Base-by-base conservation (phyloP, 257 asterid species). In the Solanum rostratum region DNA sequence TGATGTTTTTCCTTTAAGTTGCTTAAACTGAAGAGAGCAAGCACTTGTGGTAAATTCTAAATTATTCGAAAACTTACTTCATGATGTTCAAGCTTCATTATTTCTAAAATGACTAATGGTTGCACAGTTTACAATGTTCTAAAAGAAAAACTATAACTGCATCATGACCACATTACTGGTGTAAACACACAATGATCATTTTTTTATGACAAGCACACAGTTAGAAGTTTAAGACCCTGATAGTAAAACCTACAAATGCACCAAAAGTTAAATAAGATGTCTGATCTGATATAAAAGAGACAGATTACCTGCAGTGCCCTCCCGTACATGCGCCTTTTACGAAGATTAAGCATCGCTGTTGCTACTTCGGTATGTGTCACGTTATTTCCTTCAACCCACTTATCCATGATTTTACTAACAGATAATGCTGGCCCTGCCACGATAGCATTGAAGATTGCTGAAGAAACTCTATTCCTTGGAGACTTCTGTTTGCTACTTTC, bases 221-320 rank as follows among this genome's bases (percentile, higher is more conserved):
- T 62, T n/a, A 59, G 73, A 20, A 57, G 6, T 62, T 29, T 22
- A 55, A 39, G 57, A 82, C 46, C 24, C 85, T 24, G 15, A 63
- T 24, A 62, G 24, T 76, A 60, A 62, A 63, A 65, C 85, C 65
- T 82, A 41, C 16, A 66, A 29, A 83, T 70, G 53, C 85, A 49
- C 50, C 82, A 50, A 27, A 76, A 46, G 15, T 2, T 7, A 49
- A 76, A 49, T 49, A 30, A 50, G 54, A 33, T 27, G 52, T 16
- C 29, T 19, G 50, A 19, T 27, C 29, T 66, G 66, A 46, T 41
- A 37, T 52, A 53, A 41, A 30, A 33, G 81, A 76, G 3, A 68
- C 68, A 73, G 57, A 83, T 85, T 49, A 95, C 99, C 98, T 92
- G 93, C 90, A 95, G 87, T 68, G 99, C 97, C 90, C 85, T 91